Evolutionary conservation across 768 basidiomycete genomes (phyloP), one percentile per base, ranked within the genome.

Genomic region (Trametes gibbosa): DNA sequence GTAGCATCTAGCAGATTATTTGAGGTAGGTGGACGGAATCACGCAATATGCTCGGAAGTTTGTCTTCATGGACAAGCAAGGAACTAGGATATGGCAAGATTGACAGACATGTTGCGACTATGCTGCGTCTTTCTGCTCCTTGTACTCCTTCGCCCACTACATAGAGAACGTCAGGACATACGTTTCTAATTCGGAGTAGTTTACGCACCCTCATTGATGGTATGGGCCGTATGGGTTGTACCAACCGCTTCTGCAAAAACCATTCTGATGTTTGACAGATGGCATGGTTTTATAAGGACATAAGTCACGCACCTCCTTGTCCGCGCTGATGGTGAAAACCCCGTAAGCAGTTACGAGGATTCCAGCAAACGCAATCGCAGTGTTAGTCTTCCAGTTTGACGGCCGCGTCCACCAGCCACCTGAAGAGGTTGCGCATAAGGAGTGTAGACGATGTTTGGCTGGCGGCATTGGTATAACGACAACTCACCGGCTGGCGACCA

Each of bases 371-470:
- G 82, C 80, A 51, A 96, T 82, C 0, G 82, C 83, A 2, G 95
- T 96, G 77, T 95, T 95, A 25, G 84, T 72, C 58, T 83, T 84
- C 95, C 95, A 97, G 76, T 95, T 96, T 23, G 84, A 77, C 7
- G 95, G 95, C 19, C 92, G 84, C 35, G 85, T 84, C 95, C 95
- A 98, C 95, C 95, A 98, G 67, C 95, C 95, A 76, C 95, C 93
- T 93, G 65, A 16, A 32, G 50, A 45, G 35, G 51, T 46, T 57
- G 41, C 16, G 16, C 27, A 9, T 45, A 21, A 29, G 50, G 5
- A 59, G 7, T n/a, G n/a, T 24, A 50, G 51, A 48, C 27, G 16
- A 16, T 16, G 7, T 17, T 21, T 4, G 46, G 54, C 24, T 17
- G 49, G 48, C 56, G 39, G 19, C 25, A 17, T 40, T 47, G 35